phyloP scores from a whole-genome alignment of 2,329 filamentous ascomycete genomes.

The Blumeriella jaapii region DNA sequence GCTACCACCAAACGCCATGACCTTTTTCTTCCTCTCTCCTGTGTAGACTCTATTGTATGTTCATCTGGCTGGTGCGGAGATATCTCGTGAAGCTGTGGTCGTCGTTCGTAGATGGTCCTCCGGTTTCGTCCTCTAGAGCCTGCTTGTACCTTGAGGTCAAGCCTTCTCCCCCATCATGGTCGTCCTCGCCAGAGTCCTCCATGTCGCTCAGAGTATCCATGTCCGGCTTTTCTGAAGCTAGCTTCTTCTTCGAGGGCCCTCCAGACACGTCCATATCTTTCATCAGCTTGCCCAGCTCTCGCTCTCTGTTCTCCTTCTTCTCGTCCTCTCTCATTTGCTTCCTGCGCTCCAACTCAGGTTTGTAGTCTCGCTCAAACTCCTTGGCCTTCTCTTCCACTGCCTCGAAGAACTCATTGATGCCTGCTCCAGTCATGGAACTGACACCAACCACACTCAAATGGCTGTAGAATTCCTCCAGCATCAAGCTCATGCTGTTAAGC shows the following conservation, averaged over 20 bases:
- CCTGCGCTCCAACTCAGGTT: conserved; percentile 76
- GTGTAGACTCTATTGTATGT: conserved; percentile 12
- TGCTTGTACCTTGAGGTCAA: conserved; percentile 67
- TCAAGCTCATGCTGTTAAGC: conserved; percentile 93
- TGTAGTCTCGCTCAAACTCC: conserved; percentile 86
- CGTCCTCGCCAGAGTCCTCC: conserved; percentile 41
- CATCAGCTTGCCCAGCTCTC: conserved; percentile 88
- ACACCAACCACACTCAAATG: conserved; percentile 89
- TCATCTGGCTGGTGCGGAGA: conserved; percentile 26
- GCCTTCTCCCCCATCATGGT: conserved; percentile 51
- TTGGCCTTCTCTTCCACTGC: conserved; percentile 77
- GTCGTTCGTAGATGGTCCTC: conserved; percentile 27
- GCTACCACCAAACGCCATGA: conserved; percentile 16
- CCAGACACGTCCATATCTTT: conserved; percentile 66
- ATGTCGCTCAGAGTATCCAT: conserved; percentile 27
- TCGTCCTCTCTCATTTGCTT: conserved; percentile 63
- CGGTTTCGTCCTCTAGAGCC: conserved; percentile 47
- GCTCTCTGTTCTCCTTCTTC: conserved; percentile 60
- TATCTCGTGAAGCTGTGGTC: conserved; percentile 28
- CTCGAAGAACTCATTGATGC: conserved; percentile 86
- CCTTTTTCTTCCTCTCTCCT: conserved; percentile 1
- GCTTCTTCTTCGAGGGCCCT: conserved; percentile 28
- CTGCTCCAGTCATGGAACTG: conserved; percentile 82
- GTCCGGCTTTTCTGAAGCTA: conserved; percentile 25
- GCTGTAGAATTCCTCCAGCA: conserved; percentile 95